Evolutionary conservation across 805 yeast species (phyloP), one percentile per base, ranked within the genome.

Genomic region (Saccharomyces mikatae): DNA sequence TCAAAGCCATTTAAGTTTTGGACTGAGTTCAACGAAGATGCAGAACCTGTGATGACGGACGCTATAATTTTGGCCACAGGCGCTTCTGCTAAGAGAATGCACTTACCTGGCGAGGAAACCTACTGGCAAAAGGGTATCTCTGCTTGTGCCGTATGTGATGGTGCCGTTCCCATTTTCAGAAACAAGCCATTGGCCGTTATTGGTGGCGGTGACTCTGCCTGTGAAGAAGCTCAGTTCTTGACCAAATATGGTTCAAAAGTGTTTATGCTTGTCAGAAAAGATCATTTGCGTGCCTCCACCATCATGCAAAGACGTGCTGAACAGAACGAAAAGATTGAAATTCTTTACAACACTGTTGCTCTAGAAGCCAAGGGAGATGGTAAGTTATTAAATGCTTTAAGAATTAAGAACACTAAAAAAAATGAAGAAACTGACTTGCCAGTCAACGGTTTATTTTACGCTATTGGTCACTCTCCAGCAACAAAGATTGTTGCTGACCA

Each of bases 121-220:
- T 94, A 94, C 82, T 94, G 99, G 99, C 99, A 94, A 79, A 87
- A 86, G 72, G 99, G 99, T 73, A 94, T 94, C 62, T 88, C 96
- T 63, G 99, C 99, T 17, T 94, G 99, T 79, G 99, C 99, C 46
- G 99, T 94, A 58, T 94, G 99, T 77, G 99, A 94, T 71, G 99
- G 99, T 74, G 99, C 99, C 32, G 96, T 94, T 50, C 99, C 99
- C 64, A 91, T 94, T 65, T 94, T 94, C 79, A 88, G 98, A 80
- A 87, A 94, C 80, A 87, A 90, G 75, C 98, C 99, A 44, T 81
- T 94, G 71, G 98, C 97, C 27, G 99, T 94, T 55, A 78, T 94
- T 62, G 99, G 99, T 57, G 99, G 99, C 62, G 99, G 99, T 73
- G 99, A 94, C 75, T 90, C 97, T 62, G 99, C 99, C 21, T 96